Conservation (phyloP, 2,329 filamentous ascomycete species). For the Colletotrichum navitas region DNA sequence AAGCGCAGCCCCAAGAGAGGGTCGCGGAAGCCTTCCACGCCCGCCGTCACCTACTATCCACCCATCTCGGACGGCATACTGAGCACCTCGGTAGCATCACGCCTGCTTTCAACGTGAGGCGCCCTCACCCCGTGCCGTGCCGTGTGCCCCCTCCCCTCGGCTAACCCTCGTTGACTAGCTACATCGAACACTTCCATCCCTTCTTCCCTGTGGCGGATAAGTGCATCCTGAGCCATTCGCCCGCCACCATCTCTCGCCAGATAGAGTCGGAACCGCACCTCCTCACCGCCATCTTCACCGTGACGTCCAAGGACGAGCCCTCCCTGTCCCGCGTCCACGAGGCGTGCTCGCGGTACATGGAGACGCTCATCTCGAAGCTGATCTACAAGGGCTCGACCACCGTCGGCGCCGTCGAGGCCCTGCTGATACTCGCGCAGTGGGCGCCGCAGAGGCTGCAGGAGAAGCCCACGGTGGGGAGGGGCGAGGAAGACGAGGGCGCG, state of each 20-base stretch:
- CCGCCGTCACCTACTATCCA: slow-evolving; percentile 46
- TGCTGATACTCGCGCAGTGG: slow-evolving; percentile 80
- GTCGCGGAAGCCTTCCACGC: slow-evolving; percentile 10
- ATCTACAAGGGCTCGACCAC: slow-evolving; percentile 75
- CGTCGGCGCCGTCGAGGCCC: slow-evolving; percentile 78
- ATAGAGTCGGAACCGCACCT: slow-evolving; percentile 70
- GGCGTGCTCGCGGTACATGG: slow-evolving; percentile 77
- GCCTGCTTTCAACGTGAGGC: slow-evolving; percentile 37
- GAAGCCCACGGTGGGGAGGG: slow-evolving; percentile 74
- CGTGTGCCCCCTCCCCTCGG: no score
- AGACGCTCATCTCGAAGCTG: slow-evolving; percentile 74
- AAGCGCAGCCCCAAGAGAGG: slow-evolving; percentile 29
- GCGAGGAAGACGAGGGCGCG: slow-evolving; percentile 79
- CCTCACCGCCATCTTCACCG: slow-evolving; percentile 77
- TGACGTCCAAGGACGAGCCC: slow-evolving; percentile 78
- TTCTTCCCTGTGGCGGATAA: slow-evolving; percentile 77
- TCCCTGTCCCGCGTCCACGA: slow-evolving; percentile 74
- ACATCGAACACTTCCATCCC: slow-evolving; percentile 75
- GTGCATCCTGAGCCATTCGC: slow-evolving; percentile 70
- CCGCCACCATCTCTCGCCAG: slow-evolving; percentile 67
- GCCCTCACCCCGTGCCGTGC: slow-evolving; percentile 36
- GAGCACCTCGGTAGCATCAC: slow-evolving; percentile 44
- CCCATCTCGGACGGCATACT: slow-evolving; percentile 50
- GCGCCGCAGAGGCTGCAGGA: slow-evolving; percentile 74
- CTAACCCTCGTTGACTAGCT: slow-evolving; percentile 56